These are phyloP conservation scores for Tricholoma sp. DNA, from an alignment of 768 basidiomycete genomes.

Conservation along the genomic window DNA sequence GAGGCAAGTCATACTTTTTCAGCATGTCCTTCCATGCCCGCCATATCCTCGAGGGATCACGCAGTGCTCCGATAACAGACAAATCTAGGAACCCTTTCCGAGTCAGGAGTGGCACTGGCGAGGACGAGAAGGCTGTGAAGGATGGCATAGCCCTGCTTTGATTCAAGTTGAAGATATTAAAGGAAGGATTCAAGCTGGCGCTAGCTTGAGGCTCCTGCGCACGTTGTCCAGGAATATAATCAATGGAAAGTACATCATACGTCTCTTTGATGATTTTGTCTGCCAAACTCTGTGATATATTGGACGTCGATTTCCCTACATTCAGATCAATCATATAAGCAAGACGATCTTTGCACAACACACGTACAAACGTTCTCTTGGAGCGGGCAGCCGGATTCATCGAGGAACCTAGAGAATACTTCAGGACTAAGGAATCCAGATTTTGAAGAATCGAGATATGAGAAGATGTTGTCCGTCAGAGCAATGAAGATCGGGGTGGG, in stretches of 20 bases:
- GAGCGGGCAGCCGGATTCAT: constrained; percentile 9
- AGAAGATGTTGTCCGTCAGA: constrained; percentile 12
- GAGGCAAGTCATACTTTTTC: constrained; percentile 9
- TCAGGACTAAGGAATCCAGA: constrained; percentile 9
- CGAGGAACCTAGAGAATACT: constrained; percentile 10
- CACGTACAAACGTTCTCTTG: constrained; percentile 8
- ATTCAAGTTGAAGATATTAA: neutral
- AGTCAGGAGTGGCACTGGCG: constrained; percentile 9
- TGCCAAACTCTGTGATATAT: constrained; percentile 2
- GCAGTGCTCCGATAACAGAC: neutral
- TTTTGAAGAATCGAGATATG: constrained; percentile 9
- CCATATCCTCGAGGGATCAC: constrained; percentile 8
- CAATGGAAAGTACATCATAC: constrained; percentile 8
- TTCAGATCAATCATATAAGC: neutral
- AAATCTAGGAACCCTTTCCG: constrained; percentile 11
- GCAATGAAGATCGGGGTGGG: constrained; percentile 9
- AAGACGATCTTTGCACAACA: neutral
- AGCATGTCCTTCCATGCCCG: constrained; percentile 2
- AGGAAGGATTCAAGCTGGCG: neutral
- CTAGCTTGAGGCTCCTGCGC: neutral
- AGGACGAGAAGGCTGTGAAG: neutral
- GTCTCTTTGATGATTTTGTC: constrained; percentile 8
- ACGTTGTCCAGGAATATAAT: constrained; percentile 4
- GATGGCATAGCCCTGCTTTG: no score
- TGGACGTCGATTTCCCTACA: neutral